Base-by-base conservation (phyloP, 73 alveolate species). In the Durusdinium trenchii region DNA sequence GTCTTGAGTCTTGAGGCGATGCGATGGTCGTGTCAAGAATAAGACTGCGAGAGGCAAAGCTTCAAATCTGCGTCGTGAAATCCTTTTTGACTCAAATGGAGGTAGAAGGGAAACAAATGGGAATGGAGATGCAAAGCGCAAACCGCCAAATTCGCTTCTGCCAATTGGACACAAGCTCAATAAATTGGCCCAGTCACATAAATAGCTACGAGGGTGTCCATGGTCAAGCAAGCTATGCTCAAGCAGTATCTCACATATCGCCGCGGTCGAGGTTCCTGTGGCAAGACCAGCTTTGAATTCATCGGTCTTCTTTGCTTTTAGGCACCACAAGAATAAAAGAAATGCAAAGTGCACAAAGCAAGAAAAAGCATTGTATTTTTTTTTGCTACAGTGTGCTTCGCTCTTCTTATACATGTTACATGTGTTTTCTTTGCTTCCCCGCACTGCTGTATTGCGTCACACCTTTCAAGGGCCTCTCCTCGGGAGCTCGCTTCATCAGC, bases 161-260 rank as follows among this genome's bases (percentile, higher is more conserved):
- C n/a, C n/a, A n/a, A n/a, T n/a, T n/a, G n/a, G n/a, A 12, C 23
- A 57, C 32, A 57, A 57, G 50, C 26, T 38, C 84, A 35, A n/a
- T 23, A 73, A 4, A 32, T 28, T 78, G 69, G 23, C 26, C 76
- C 47, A 48, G 64, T 16, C 32, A 84, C 94, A 61, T 52, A 48
- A 51, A 84, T 48, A 40, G 97, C 97, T 2, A 90, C 52, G 57
- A 45, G 42, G 36, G 73, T 90, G 97, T 90, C 97, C 87, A 69
- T 51, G 57, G 79, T 35, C 38, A 90, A 52, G 75, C 97, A 90
- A 28, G 75, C 26, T 43, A 90, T 67, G 75, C 87, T 50, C 57
- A 90, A 46, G 32, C 46, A 35, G 62, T 90, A 90, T 38, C 97
- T 86, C 97, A 52, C 7, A 18, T 35, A 30, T 35, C 79, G 48